Evolutionary conservation across 73 alveolate genomes (phyloP), one percentile per base, ranked within the genome.

Genomic region (Breviolum minutum): DNA sequence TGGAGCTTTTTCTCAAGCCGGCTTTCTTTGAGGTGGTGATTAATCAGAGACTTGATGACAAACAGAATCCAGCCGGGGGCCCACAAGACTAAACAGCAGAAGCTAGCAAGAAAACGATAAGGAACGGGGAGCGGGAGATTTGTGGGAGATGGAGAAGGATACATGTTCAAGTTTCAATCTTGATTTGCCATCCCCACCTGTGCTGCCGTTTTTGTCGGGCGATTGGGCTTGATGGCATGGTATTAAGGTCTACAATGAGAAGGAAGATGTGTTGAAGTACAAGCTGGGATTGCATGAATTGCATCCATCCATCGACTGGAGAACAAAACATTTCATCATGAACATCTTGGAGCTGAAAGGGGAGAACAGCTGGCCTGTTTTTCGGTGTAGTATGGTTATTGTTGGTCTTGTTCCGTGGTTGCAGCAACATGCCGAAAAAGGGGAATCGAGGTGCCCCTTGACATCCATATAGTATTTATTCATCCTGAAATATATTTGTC

Each of bases 211-310:
- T 27, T n/a, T 82, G 64, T 61, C 61, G 7, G 61, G 61, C 3
- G 54, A 40, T 30, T 80, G 68, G 17, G 26, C 6, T 40, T 80
- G 63, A 24, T 69, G 27, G 79, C 79, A 19, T 40, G 40, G 66
- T 1, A 29, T 64, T 14, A 40, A 92, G 98, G 98, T 92, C 66
- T 92, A 76, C 84, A 90, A 92, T 66, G 98, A 74, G 60, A 92
- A 92, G 90, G 98, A 92, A 81, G 98, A 92, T 48, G 98, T 92
- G 81, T 61, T 92, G 82, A 92, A 92, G 64, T 92, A 92, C 98
- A 92, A 92, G 90, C 84, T 92, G 91, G 98, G 98, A 16, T 60
- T 92, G 81, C 98, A 92, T 20, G 98, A 92, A 22, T 54, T 92
- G 54, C 98, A 92, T 27, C 98, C 89, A 48, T 92, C 98, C 60